phyloP scores from a whole-genome alignment of 148 eudicot genomes.

The Rhododendron molle region DNA sequence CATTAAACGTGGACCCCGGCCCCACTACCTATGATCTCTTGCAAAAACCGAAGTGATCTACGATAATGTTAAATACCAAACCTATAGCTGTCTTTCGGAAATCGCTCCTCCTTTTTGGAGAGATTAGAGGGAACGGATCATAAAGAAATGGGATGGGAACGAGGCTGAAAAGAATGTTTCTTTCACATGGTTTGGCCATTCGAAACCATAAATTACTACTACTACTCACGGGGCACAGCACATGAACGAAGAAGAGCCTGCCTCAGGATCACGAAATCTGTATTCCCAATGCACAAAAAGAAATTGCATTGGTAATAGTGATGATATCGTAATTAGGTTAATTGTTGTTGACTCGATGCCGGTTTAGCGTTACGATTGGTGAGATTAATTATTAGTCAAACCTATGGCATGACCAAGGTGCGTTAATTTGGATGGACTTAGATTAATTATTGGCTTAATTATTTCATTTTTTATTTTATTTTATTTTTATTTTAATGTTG shows the following conservation, averaged over 20 bases:
- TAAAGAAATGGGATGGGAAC: neutral
- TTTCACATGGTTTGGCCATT: neutral
- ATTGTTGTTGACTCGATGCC: slow-evolving; percentile 1
- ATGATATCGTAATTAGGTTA: neutral
- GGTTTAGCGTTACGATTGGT: neutral
- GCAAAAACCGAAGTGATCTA: neutral
- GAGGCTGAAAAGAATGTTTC: slow-evolving; percentile 4
- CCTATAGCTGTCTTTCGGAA: neutral
- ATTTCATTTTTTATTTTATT: neutral
- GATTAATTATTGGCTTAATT: neutral
- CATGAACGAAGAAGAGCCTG: neutral
- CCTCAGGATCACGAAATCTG: neutral
- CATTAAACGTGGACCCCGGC: neutral
- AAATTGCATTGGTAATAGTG: neutral
- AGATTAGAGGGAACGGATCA: neutral
- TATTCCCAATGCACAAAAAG: neutral
- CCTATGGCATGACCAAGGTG: neutral
- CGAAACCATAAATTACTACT: neutral
- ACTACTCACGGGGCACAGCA: neutral
- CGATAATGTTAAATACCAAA: neutral
- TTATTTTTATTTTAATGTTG: no score
- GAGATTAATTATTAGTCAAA: neutral
- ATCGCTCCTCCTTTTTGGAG: neutral
- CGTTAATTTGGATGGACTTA: neutral
- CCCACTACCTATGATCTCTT: neutral